A percentile compares a stretch with the other conserved stretches of the same genome.
These are phyloP conservation scores for Aspergillus ustus DNA, from an alignment of 2,329 filamentous ascomycete genomes.

Conservation along the genomic window DNA sequence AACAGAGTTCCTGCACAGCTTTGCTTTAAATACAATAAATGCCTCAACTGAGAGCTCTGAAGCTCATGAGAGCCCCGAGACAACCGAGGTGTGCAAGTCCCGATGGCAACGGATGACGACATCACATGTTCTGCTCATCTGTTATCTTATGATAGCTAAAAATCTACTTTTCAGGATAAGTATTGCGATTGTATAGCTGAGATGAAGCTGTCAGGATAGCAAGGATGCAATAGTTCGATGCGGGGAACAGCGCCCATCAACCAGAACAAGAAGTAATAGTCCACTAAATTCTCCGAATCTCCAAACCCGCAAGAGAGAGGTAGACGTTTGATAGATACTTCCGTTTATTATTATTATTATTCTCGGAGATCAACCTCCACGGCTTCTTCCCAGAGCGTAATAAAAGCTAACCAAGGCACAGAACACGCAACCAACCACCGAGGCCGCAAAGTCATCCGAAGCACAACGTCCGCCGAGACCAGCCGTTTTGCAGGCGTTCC, in stretches of 20 bases:
- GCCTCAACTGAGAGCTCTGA: conserved; percentile 6
- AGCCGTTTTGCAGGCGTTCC: conserved; percentile 12
- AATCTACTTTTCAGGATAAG: not conserved
- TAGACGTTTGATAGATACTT: too few species aligned
- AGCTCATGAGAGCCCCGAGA: conserved; percentile 4
- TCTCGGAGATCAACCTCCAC: not conserved
- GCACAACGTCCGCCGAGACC: conserved; percentile 5
- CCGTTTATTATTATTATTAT: not conserved
- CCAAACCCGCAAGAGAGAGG: not conserved
- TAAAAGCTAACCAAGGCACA: conserved; percentile 1
- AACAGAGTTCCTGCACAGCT: not conserved
- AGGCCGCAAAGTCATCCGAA: conserved; percentile 10
- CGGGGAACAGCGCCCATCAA: not conserved
- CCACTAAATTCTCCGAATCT: conserved; percentile 8
- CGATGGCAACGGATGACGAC: conserved; percentile 10
- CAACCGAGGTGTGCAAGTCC: conserved; percentile 6
- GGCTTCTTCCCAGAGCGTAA: not conserved
- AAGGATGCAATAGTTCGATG: not conserved
- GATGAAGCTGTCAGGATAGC: not conserved
- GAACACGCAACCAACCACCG: conserved; percentile 15
- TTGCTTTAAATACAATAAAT: conserved; percentile 15
- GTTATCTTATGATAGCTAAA: not conserved
- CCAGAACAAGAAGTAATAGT: not conserved
- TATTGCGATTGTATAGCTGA: not conserved
- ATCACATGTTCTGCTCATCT: conserved; percentile 8